phyloP scores from a whole-genome alignment of 495 filamentous ascomycete species.

The Pyrenula aspistea region DNA sequence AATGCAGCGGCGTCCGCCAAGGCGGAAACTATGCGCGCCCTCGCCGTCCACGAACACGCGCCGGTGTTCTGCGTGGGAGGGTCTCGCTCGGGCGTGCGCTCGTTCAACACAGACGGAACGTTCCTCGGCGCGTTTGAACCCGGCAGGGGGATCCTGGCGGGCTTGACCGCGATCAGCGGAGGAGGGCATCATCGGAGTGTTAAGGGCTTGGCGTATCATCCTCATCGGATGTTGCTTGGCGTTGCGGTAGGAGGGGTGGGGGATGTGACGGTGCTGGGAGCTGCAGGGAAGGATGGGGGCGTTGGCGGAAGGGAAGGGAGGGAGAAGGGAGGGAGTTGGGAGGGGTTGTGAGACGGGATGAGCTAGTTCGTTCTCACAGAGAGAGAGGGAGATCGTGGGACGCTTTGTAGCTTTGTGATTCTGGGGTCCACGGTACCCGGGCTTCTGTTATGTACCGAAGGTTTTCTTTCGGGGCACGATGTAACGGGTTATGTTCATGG shows the following conservation, averaged over 20 bases:
- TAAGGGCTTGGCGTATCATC: constrained; percentile 59
- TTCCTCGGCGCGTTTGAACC: constrained; percentile 74
- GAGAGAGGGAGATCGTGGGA: too few species aligned
- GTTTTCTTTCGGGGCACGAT: too few species aligned
- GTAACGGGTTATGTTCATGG: too few species aligned
- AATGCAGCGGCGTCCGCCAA: constrained; percentile 64
- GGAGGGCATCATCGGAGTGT: neutral
- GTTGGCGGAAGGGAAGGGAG: neutral
- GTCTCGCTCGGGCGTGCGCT: constrained; percentile 74
- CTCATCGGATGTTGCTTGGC: constrained; percentile 84
- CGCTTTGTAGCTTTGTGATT: too few species aligned
- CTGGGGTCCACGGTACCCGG: too few species aligned
- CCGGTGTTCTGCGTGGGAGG: constrained; percentile 92
- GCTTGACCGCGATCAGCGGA: constrained; percentile 9
- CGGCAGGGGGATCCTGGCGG: constrained; percentile 75
- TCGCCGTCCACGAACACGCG: constrained; percentile 92
- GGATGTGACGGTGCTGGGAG: neutral
- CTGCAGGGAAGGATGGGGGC: neutral
- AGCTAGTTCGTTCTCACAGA: too few species aligned
- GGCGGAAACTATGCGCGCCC: constrained; percentile 65
- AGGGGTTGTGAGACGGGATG: neutral
- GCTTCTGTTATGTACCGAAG: too few species aligned
- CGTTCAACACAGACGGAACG: constrained; percentile 75
- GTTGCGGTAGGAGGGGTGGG: constrained; percentile 53
- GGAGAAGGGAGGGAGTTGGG: neutral